Evolutionary conservation across 1,284 basidiomycete genomes (phyloP), one percentile per base, ranked within the genome.

Genomic region (Irpex rosettiformis): DNA sequence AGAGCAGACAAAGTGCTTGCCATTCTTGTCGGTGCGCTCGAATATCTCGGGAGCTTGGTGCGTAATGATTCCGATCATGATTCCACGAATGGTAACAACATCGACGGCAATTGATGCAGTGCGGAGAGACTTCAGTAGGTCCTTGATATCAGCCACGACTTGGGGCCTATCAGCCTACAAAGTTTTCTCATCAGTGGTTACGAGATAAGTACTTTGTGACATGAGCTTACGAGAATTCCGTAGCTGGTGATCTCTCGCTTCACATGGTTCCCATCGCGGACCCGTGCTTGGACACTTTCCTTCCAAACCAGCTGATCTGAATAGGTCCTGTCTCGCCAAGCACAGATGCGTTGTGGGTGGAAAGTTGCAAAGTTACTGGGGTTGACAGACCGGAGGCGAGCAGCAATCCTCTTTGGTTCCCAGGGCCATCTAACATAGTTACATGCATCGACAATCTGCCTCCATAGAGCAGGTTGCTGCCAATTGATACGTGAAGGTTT

Each of bases 1-100:
- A 1, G 63, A 62, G 33, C 63, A 65, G 1, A 47, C 47, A 27
- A 69, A 69, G 27, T 30, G 59, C 8, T 8, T n/a, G 7, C 57
- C 57, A 29, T 45, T 37, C 21, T 58, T 58, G 28, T 28, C 40
- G 24, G 18, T 42, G 5, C 13, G 4, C 10, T 55, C 29, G 28
- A 58, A 52, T 18, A 58, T 49, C 28, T 58, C 53, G 16, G 59
- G 57, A 33, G 43, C 56, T 16, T 5, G 28, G 24, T 55, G 43
- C 5, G 37, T 22, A 13, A 61, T 45, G 24, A 21, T 33, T 3
- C 47, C 56, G 3, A 59, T 33, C 45, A 60, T 56, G 22, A 60
- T 8, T n/a, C 57, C 60, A 28, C 60, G 54, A 5, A 43, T 40
- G 30, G 53, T 52, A 18, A 40, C 37, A 7, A 58, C 13, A 18